Base-by-base conservation (phyloP, 306 rosid species). In the Ormosia emarginata region DNA sequence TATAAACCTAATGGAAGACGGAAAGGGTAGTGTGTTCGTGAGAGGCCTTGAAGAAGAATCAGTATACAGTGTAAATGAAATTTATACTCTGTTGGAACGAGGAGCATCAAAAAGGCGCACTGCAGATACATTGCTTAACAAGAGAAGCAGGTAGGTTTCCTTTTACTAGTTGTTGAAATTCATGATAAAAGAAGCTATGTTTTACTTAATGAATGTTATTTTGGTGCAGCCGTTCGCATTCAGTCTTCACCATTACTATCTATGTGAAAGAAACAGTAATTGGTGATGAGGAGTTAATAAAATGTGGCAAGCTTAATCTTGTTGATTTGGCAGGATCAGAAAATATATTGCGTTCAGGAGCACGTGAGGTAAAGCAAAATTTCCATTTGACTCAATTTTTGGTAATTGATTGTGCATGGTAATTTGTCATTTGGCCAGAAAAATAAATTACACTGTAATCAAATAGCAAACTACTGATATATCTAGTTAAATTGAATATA, bases 251-350 rank as follows among this genome's bases (percentile, higher is more conserved):
- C 32, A 95, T 95, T 29, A 92, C 98, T 43, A 87, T 93, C 77
- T 86, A 87, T 83, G 88, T 95, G 61, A 95, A 95, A 86, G 99
- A 95, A 90, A 86, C 97, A 41, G 81, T 88, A 33, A 85, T 91
- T 75, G 97, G 93, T 40, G 99, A 91, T 67, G 97, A 93, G 87
- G 99, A 95, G 81, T 79, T 95, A 76, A 93, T 95, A 33, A 95
- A 95, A 77, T 95, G 99, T 83, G 99, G 99, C 76, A 95, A 95
- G 84, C 98, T 95, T 77, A 95, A 95, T 87, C 99, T 95, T 63
- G 99, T 95, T 80, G 99, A 95, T 79, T 87, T 95, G 67, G 99
- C 99, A 5, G 99, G 99, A 63, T 95, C 99, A 43, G 99, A 95
- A 86, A 95, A 95, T 84, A 92, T 95, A 85, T 81, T 93, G 78